Conservation (phyloP, 148 eudicot species). For the Rhododendron williamsianum region DNA sequence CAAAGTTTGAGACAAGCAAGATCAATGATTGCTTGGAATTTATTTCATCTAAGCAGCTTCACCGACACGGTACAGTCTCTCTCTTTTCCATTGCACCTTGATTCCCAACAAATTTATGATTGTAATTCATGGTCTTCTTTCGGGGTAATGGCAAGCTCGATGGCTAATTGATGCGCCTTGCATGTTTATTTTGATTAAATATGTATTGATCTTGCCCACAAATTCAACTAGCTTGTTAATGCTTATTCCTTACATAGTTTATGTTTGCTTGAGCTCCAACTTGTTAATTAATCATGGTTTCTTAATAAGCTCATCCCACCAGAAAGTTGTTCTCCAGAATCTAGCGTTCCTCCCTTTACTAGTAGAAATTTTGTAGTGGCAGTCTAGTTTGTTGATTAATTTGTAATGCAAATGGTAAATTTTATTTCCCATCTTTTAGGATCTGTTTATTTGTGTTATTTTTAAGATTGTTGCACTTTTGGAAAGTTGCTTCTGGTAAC, state of each 20-base stretch:
- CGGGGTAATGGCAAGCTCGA: neutral
- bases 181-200: neutral
- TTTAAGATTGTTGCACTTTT: neutral
- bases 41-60: conserved; percentile 64
- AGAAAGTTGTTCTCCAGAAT: neutral
- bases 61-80: conserved; percentile 39
- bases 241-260: neutral
- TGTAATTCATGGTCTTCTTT: neutral
- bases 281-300: neutral
- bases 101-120: neutral
- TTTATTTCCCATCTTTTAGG: neutral
- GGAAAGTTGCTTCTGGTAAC: neutral
- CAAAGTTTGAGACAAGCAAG: conserved; percentile 77
- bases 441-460: neutral
- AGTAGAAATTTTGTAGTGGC: neutral
- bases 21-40: conserved; percentile 80
- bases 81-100: neutral
- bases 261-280: neutral
- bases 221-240: neutral
- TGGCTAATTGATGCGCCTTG: neutral
- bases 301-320: neutral
- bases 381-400: neutral
- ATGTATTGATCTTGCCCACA: neutral
- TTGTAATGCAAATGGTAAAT: neutral
- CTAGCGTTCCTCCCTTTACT: neutral